Conservation (phyloP, 352 stramenopile species). For the Peronospora tabacina region DNA sequence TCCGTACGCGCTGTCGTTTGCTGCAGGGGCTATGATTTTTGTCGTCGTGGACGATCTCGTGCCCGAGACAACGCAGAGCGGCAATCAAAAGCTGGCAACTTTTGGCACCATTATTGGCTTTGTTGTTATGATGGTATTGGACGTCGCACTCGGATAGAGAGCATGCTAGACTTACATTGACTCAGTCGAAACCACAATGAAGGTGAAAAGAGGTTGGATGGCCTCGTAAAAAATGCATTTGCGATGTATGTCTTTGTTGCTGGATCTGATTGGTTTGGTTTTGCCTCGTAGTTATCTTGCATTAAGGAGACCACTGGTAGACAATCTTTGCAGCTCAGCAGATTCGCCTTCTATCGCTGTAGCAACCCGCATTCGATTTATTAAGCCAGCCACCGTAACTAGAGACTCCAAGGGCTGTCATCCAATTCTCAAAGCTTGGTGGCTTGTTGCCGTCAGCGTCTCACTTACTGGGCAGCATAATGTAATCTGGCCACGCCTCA, state of each 20-base stretch:
- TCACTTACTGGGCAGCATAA: too few relatives aligned
- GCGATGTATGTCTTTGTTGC: slow-evolving; percentile 9
- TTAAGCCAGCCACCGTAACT: too few relatives aligned
- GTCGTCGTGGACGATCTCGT: slow-evolving; percentile 90
- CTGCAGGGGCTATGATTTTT: slow-evolving; percentile 88
- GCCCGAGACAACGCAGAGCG: slow-evolving; percentile 81
- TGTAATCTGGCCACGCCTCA: too few relatives aligned
- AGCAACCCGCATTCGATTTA: too few relatives aligned
- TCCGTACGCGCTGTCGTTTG: slow-evolving; percentile 87
- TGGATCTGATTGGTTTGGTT: slow-evolving; percentile 9
- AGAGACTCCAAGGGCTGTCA: too few relatives aligned
- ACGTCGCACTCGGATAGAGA: slow-evolving; percentile 68
- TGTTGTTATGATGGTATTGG: slow-evolving; percentile 90
- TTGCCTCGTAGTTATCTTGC: slow-evolving; percentile 25
- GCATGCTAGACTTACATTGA: slow-evolving; percentile 13
- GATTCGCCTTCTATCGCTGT: too few relatives aligned
- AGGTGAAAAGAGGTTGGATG: not conserved
- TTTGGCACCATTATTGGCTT: slow-evolving; percentile 84
- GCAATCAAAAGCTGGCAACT: slow-evolving; percentile 84
- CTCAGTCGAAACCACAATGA: not conserved
- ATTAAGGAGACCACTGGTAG: slow-evolving; percentile 56
- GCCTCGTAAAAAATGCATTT: slow-evolving; percentile 20
- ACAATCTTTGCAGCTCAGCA: slow-evolving; percentile 36
- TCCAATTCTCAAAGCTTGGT: too few relatives aligned
- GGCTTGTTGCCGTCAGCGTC: too few relatives aligned